Conservation (phyloP, 805 yeast species). For the Candida verbasci region DNA sequence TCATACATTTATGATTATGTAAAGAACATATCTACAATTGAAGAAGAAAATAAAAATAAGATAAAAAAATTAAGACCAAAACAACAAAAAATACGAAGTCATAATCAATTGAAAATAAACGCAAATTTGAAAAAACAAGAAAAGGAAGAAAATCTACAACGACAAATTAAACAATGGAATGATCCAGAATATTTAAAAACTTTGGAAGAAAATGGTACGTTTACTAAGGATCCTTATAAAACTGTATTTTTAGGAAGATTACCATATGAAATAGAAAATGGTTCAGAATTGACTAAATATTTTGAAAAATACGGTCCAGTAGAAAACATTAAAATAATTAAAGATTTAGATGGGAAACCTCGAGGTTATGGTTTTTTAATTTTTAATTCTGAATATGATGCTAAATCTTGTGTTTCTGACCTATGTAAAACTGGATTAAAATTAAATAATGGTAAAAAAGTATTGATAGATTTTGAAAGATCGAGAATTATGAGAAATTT, state of each 20-base stretch:
- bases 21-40: constrained; percentile 12
- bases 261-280: constrained; percentile 53
- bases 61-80: neutral
- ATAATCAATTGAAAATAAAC: constrained; percentile 2
- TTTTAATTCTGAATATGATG: constrained; percentile 55
- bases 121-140: constrained; percentile 9
- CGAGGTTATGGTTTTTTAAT: constrained; percentile 84
- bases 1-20: constrained; percentile 22
- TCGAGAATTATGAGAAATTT: constrained; percentile 63
- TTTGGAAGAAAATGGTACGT: constrained; percentile 20
- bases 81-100: neutral
- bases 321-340: constrained; percentile 43
- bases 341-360: constrained; percentile 45
- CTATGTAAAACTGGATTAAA: constrained; percentile 43
- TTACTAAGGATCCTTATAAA: constrained; percentile 61
- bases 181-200: constrained; percentile 24
- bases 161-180: constrained; percentile 31
- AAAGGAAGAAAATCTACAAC: constrained; percentile 12
- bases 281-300: constrained; percentile 59
- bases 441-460: constrained; percentile 42
- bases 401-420: constrained; percentile 57
- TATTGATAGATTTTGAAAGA: constrained; percentile 70
- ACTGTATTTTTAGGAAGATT: constrained; percentile 79
- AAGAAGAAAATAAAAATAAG: constrained; percentile 2
- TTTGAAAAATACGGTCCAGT: constrained; percentile 69